phyloP scores from a whole-genome alignment of 495 filamentous ascomycete genomes.

The Penicillium samsonianum region DNA sequence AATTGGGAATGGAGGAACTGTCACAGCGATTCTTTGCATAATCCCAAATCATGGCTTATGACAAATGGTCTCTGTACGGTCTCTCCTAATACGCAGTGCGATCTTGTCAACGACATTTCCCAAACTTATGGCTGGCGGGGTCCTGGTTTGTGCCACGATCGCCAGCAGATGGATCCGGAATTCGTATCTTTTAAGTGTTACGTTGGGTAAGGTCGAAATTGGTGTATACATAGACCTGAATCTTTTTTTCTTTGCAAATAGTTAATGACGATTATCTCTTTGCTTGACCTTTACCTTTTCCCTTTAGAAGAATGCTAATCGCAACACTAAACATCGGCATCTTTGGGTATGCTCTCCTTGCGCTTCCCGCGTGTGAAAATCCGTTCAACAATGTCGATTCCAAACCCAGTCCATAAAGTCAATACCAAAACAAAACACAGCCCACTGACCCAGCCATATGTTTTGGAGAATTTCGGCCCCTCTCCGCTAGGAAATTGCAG shows the following conservation, averaged over 20 bases:
- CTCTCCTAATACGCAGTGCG: not conserved
- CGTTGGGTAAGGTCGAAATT: not conserved
- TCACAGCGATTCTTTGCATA: not conserved
- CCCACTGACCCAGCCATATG: slow-evolving; percentile 14
- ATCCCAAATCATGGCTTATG: slow-evolving; percentile 11
- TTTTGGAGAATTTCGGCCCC: slow-evolving; percentile 8
- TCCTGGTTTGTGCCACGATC: not conserved
- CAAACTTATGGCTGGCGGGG: slow-evolving; percentile 9
- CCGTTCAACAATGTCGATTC: slow-evolving; percentile 9
- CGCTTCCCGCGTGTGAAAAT: not conserved
- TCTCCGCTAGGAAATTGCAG: slow-evolving; percentile 15
- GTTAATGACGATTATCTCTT: too few relatives aligned
- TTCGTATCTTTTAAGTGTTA: slow-evolving; percentile 9
- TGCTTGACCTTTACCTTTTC: too few relatives aligned
- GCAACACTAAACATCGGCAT: too few relatives aligned
- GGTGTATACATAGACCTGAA: too few relatives aligned
- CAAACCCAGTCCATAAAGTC: slow-evolving; percentile 15
- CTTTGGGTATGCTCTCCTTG: too few relatives aligned
- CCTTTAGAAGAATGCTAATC: too few relatives aligned
- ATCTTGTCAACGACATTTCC: not conserved
- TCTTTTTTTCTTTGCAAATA: too few relatives aligned
- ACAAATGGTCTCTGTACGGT: slow-evolving; percentile 11
- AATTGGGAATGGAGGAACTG: slow-evolving; percentile 2
- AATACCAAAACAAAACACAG: slow-evolving; percentile 10
- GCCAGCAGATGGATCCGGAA: not conserved